Percentiles rank a stretch among this genome's conserved stretches.
phyloP scores from a whole-genome alignment of 2,329 filamentous ascomycete genomes.

The Aspergillus sp. region DNA sequence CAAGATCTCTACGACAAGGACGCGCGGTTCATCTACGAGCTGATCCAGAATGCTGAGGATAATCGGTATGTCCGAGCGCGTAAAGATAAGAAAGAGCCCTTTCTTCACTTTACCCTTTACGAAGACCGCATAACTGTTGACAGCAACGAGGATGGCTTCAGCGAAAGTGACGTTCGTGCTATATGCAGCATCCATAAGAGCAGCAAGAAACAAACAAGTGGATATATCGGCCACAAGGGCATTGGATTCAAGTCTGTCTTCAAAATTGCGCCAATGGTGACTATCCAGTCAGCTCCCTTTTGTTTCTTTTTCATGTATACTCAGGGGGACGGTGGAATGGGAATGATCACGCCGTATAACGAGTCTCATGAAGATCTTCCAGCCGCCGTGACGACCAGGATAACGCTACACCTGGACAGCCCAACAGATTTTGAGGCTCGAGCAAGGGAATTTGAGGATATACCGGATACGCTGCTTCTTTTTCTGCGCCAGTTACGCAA shows the following conservation, averaged over 20 bases:
- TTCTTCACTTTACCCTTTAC: slow-evolving; percentile 22
- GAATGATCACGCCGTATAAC: slow-evolving; percentile 51
- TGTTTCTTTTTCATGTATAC: slow-evolving; percentile 38
- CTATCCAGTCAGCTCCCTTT: slow-evolving; percentile 41
- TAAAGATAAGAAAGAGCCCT: slow-evolving; percentile 11
- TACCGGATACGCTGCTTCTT: slow-evolving; percentile 43
- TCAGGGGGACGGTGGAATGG: slow-evolving; percentile 46
- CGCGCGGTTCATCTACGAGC: slow-evolving; percentile 30
- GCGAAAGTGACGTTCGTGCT: background rate
- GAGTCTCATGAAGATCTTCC: slow-evolving; percentile 5
- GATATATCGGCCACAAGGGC: slow-evolving; percentile 28
- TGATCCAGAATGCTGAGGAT: slow-evolving; percentile 48
- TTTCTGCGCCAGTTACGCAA: slow-evolving; percentile 44
- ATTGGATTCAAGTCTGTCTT: slow-evolving; percentile 41
- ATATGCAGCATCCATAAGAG: background rate
- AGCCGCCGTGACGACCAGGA: slow-evolving; percentile 29
- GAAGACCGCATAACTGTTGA: slow-evolving; percentile 41
- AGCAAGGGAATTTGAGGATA: slow-evolving; percentile 20
- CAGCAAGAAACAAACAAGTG: background rate
- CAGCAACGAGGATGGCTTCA: slow-evolving; percentile 40
- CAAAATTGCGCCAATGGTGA: slow-evolving; percentile 34
- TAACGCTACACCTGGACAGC: slow-evolving; percentile 33
- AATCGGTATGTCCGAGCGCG: slow-evolving; percentile 28
- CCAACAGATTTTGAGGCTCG: slow-evolving; percentile 28
- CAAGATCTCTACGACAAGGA: slow-evolving; percentile 20